Evolutionary conservation across 1,139 yeast species (phyloP), one percentile per base, ranked within the genome.

Genomic region (Meyerozyma smithsonii): DNA sequence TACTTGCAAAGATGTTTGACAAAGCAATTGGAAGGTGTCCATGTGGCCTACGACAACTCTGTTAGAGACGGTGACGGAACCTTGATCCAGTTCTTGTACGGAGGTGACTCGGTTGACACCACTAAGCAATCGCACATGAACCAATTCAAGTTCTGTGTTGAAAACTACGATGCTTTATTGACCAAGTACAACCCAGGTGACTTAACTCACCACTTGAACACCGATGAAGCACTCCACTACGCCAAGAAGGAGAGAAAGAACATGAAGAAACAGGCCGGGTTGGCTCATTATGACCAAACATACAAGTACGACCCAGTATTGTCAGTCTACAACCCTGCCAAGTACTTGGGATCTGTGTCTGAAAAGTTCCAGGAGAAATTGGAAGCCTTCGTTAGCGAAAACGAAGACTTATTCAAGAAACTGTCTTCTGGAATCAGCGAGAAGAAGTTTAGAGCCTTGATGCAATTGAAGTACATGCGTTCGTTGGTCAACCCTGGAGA

Each of bases 391-490:
- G 76, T 88, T 47, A 73, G 71, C 25, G 55, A 64, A 15, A 80
- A 84, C 58, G 64, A 72, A 28, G 59, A 64, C 11, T 50, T 78
- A 42, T 84, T 88, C 60, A 74, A 77, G 40, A 74, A 66, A 52
- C 42, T 56, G 30, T 61, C 61, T 36, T 74, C 78, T 32, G 79
- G 77, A 38, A 62, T 86, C 43, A 79, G 84, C 38, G 92, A 85
- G 50, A 86, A 85, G 79, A 87, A 85, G 60, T 94, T 94, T 79
- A 80, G 89, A 62, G 95, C 97, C 5, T 77, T 94, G 59, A 94
- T 94, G 98, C 97, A 90, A 70, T 77, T 94, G 71, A 92, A 92
- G 66, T 94, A 94, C 67, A 94, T 92, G 97, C 85, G 95, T 60
- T 88, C 97, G 10, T 72, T 90, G 50, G 81, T 92, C 41, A 79